Base-by-base conservation (phyloP, 1,284 basidiomycete species). In the Porodaedalea pini region DNA sequence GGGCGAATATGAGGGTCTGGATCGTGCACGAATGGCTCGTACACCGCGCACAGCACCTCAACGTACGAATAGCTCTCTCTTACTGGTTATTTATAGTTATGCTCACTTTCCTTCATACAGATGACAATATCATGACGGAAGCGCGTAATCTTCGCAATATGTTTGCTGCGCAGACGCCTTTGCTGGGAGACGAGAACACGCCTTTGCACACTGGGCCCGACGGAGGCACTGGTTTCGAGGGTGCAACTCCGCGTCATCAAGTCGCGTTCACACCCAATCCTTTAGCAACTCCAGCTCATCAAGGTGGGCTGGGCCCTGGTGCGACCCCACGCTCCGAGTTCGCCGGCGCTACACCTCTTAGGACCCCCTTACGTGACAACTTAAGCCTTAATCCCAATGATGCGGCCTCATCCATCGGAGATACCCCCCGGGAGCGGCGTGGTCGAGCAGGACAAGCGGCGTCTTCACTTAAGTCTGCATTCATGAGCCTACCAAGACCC, bases 161-260 rank as follows among this genome's bases (percentile, higher is more conserved):
- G 89, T 88, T 86, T 4, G 86, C 87, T 51, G 81, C 85, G 6
- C 96, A 99, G 73, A 99, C 97, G 0, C 97, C 97, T 15, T 76
- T 99, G 2, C 81, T 99, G 5, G 97, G 97, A 10, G 94, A 98
- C 56, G 95, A 97, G 72, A 99, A 99, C 70, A 96, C 93, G 0
- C 94, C 94, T 1, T 69, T 98, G 60, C 94, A 93, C 68, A 75
- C 78, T n/a, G 78, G 78, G 7, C 75, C 81, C 13, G 79, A 77
- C 25, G 86, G 84, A 17, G 91, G 91, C 11, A 94, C 92, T 4
- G 95, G 94, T 1, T 96, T 92, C 68, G 92, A 92, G 67, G 81
- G 92, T 47, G 94, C 93, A 0, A 96, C 94, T 1, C 95, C 96
- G 23, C 85, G 83, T n/a, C 90, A 92, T 64, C 83, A 86, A 64